These are phyloP conservation scores for Oxytropis ochrocephala DNA, from an alignment of 306 rosid species.

Conservation along the genomic window DNA sequence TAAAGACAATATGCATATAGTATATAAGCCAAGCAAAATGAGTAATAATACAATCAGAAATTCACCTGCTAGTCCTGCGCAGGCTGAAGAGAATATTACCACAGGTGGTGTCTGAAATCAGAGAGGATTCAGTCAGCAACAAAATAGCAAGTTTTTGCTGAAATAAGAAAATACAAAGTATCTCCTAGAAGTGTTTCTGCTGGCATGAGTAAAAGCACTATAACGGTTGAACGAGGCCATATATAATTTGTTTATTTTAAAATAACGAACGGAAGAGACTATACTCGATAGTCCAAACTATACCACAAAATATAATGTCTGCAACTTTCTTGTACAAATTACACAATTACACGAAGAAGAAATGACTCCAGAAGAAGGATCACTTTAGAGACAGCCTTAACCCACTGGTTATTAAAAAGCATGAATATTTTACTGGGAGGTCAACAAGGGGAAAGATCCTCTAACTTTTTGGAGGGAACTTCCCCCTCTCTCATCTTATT, in stretches of 20 bases:
- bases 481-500: too few species aligned
- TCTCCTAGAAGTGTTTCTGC: not conserved
- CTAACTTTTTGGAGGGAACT: too few species aligned
- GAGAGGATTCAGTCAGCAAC: constrained; percentile 13
- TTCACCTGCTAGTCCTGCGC: constrained; percentile 84
- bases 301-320: not conserved
- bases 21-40: constrained; percentile 4
- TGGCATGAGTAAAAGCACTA: not conserved
- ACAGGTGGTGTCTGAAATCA: constrained; percentile 89
- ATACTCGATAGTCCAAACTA: not conserved
- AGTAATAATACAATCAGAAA: not conserved
- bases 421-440: not conserved
- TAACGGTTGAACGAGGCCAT: not conserved
- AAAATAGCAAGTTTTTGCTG: not conserved
- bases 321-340: not conserved
- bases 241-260: not conserved
- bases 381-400: not conserved
- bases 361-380: not conserved
- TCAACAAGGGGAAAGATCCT: not conserved
- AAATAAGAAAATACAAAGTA: not conserved
- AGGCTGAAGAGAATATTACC: constrained; percentile 81
- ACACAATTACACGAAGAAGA: not conserved
- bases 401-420: not conserved
- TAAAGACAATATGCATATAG: not conserved
- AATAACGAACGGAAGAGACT: not conserved